Base-by-base conservation (phyloP, 768 basidiomycete species). In the Calocybe indica region DNA sequence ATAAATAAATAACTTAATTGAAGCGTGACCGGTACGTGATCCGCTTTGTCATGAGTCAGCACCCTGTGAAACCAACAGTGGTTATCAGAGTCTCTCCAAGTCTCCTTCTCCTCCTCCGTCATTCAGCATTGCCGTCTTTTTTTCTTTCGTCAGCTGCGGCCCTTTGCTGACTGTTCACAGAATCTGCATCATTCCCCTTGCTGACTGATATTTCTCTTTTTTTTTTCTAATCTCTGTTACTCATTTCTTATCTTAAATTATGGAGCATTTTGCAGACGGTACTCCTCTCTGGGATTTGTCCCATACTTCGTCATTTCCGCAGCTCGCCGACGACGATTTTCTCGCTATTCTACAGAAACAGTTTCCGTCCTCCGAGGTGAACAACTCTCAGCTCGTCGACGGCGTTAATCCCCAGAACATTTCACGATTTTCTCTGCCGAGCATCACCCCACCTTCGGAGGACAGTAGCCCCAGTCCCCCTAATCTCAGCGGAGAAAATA, bases 401-500 rank as follows among this genome's bases (percentile, higher is more conserved):
- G 72, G 69, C 48, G 69, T 85, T 49, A 78, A 85, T 57, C 82
- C 83, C 0, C 79, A 84, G 62, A 76, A 62, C 56, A 73, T 84
- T 35, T 71, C 72, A 8, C 64, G 68, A 8, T 73, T 72, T 46
- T 70, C 79, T 2, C 62, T 78, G 5, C 69, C 78, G 15, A 77
- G 69, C 49, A 61, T 78, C 38, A 79, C 76, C 15, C 81, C 88
- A 5, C 75, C 80, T 1, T 83, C 83, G 0, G 87, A 86, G 55
- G 85, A 87, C 56, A 87, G 83, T 64, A 86, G 83, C 51, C 87
- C 88, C 33, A 90, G 87, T 55, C 86, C 89, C 2, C 77, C 82
- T 5, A 78, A 78, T 54, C 65, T 69, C 15, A 68, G 69, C 36
- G 59, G 67, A 38, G 64, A 69, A 15, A 48, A 52, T 40, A 47